A percentile compares a stretch with the other conserved stretches of the same genome.
Conservation (phyloP, 2,329 filamentous ascomycete genomes). For the Curvularia eragrostidis region DNA sequence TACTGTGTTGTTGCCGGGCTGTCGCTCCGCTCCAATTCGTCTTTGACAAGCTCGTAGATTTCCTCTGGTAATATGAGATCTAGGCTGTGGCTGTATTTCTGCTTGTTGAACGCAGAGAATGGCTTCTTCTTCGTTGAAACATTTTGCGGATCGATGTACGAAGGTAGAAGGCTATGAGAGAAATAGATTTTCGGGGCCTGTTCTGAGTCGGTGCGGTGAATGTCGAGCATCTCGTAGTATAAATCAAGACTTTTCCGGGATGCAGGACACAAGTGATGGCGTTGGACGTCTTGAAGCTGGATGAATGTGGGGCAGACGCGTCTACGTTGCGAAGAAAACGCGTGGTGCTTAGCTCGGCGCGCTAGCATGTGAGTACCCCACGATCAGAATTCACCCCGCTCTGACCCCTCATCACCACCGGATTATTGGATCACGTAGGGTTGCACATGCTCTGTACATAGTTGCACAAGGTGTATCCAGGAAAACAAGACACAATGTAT, state of each 20-base stretch:
- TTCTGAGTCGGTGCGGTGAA: conserved; percentile 41
- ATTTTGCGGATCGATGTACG: conserved; percentile 70
- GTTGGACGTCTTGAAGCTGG: conserved; percentile 1
- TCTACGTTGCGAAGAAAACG: conserved; percentile 12
- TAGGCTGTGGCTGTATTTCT: conserved; percentile 72
- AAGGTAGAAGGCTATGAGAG: conserved; percentile 69
- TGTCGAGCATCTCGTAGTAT: conserved; percentile 41
- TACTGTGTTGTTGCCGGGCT: conserved; percentile 57
- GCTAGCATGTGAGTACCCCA: conserved; percentile 10
- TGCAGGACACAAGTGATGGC: not conserved
- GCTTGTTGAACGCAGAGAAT: conserved; percentile 71
- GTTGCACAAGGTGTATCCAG: too few relatives aligned
- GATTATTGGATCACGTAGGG: not conserved
- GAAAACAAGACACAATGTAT: not conserved
- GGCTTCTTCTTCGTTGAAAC: conserved; percentile 70
- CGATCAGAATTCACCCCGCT: not conserved
- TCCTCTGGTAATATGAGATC: conserved; percentile 77
- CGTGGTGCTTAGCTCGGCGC: conserved; percentile 10
- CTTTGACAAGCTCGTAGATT: conserved; percentile 61
- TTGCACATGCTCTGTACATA: not conserved
- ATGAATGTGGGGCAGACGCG: conserved; percentile 9
- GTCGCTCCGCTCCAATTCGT: conserved; percentile 57
- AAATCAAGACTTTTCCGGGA: not conserved
- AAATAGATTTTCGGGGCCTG: conserved; percentile 72
- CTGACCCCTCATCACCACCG: not conserved